These are phyloP conservation scores for Fraxinus ornus DNA, from an alignment of 305 asterid genomes.

Conservation along the genomic window DNA sequence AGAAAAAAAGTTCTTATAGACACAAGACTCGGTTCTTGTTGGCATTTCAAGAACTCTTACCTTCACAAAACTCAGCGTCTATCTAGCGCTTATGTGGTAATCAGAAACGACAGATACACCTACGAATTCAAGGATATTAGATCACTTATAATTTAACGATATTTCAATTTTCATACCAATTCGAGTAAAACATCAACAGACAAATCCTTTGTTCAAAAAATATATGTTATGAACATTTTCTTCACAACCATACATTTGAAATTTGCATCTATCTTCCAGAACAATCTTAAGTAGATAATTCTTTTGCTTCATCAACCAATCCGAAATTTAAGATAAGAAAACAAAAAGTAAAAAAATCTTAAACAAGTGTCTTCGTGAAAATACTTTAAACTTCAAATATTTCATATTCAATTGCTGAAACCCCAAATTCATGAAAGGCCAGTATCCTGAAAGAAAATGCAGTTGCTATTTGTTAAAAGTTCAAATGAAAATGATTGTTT, in stretches of 20 bases:
- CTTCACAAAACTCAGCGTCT: not conserved
- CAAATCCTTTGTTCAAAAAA: not conserved
- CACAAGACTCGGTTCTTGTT: not conserved
- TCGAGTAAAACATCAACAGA: not conserved
- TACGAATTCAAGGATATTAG: not conserved
- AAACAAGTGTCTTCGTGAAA: not conserved
- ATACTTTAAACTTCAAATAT: not conserved
- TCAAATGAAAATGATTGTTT: not conserved
- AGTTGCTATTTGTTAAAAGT: not conserved
- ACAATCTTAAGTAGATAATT: not conserved
- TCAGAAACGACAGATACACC: not conserved
- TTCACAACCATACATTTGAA: not conserved
- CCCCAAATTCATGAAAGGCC: constrained; percentile 8
- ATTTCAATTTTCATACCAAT: not conserved
- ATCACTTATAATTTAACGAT: not conserved
- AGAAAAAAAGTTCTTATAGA: not conserved
- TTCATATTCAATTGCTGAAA: not conserved
- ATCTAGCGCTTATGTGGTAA: not conserved
- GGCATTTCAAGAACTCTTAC: not conserved
- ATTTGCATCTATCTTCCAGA: not conserved
- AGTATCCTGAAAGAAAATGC: not conserved
- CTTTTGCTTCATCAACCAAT: not conserved
- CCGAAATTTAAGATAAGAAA: not conserved
- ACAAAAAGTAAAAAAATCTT: not conserved
- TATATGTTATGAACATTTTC: not conserved